Evolutionary conservation across 768 basidiomycete species (phyloP).

Genomic region (Tulasnella sp.): DNA sequence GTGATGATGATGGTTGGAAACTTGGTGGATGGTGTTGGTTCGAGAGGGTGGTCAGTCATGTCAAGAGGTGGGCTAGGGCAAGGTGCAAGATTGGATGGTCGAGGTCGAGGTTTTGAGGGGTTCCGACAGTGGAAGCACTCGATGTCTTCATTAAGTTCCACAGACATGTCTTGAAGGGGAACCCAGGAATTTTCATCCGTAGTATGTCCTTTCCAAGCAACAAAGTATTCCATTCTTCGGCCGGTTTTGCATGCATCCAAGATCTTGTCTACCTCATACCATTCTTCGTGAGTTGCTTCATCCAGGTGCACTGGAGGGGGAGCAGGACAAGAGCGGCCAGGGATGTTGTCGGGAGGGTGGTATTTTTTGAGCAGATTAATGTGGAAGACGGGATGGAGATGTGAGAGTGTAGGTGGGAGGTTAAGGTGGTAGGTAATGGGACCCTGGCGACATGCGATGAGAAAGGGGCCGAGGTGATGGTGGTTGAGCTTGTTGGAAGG

Average conservation of each 20-base stretch:
- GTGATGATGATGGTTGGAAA: too few species aligned
- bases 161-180: background rate
- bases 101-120: slow-evolving; percentile 1
- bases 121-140: background rate
- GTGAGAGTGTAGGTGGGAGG: background rate
- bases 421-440: background rate
- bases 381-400: slow-evolving; percentile 10
- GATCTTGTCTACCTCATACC: background rate
- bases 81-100: background rate
- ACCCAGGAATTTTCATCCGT: too few species aligned
- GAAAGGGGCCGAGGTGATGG: slow-evolving; percentile 25
- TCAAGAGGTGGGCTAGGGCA: too few species aligned
- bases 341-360: background rate
- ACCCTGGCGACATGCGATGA: too few species aligned
- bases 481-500: slow-evolving; percentile 33
- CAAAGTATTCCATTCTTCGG: too few species aligned
- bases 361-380: background rate
- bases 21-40: too few species aligned
- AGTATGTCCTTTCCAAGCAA: too few species aligned
- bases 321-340: background rate
- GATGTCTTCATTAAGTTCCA: too few species aligned
- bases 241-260: background rate
- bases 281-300: background rate
- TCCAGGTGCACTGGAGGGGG: background rate
- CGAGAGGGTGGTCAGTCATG: too few species aligned